Evolutionary conservation across 2,329 filamentous ascomycete genomes (phyloP).

Genomic region (Zelopaecilomyces penicillatus): DNA sequence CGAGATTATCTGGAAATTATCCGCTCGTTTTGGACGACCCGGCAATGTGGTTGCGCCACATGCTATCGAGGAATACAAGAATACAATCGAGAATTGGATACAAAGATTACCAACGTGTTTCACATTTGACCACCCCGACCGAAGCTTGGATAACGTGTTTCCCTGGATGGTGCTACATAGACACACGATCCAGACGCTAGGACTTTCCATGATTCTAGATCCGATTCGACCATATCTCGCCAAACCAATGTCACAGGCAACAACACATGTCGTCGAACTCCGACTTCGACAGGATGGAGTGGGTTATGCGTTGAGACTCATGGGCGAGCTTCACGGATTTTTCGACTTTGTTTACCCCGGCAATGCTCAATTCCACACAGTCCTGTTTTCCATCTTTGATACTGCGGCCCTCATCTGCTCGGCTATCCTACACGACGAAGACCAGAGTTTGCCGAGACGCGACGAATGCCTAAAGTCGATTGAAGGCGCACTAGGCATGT

Average conservation of each 20-base stretch:
- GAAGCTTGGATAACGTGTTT: constrained; percentile 29
- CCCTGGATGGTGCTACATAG: constrained; percentile 39
- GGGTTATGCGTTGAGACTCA: constrained; percentile 34
- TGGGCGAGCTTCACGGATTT: constrained; percentile 30
- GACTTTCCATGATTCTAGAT: constrained; percentile 36
- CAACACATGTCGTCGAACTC: constrained; percentile 22
- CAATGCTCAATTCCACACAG: constrained; percentile 40
- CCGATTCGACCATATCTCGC: constrained; percentile 39
- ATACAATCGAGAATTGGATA: constrained; percentile 34
- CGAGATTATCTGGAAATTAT: constrained; percentile 22
- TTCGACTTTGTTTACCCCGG: constrained; percentile 36
- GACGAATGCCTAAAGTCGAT: constrained; percentile 33
- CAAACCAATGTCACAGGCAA: constrained; percentile 20
- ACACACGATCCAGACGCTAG: constrained; percentile 34
- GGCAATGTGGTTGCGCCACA: constrained; percentile 19
- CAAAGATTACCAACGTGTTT: constrained; percentile 33
- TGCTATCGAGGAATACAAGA: constrained; percentile 24
- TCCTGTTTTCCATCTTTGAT: constrained; percentile 43
- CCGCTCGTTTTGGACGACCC: constrained; percentile 21
- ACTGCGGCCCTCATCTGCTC: constrained; percentile 42
- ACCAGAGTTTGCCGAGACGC: constrained; percentile 30
- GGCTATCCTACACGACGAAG: constrained; percentile 41
- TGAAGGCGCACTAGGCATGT: constrained; percentile 24
- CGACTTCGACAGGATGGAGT: constrained; percentile 33
- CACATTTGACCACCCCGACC: constrained; percentile 31